phyloP scores from a whole-genome alignment of 768 basidiomycete genomes.

The Lentinula detonsa region DNA sequence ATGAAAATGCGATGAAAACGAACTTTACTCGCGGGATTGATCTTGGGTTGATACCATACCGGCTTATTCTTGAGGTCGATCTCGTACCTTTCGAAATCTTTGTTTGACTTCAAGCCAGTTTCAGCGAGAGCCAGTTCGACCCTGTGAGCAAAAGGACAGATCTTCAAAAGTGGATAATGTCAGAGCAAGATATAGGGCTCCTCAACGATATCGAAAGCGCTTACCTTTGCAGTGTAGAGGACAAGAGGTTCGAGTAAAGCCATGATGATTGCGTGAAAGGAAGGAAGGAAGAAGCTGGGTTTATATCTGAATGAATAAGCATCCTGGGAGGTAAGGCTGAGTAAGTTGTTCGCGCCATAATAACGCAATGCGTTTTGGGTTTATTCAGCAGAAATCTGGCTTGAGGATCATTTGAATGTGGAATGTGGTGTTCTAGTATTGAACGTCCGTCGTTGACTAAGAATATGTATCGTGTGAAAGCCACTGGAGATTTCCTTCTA shows the following conservation, averaged over 20 bases:
- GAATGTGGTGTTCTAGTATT: no score
- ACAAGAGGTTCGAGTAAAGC: conserved; percentile 5
- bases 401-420: no score
- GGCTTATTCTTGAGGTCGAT: conserved; percentile 7
- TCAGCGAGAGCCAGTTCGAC: conserved; percentile 5
- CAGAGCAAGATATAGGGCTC: not conserved
- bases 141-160: conserved; percentile 5
- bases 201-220: no score
- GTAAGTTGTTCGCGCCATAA: not conserved
- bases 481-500: no score
- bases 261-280: not conserved
- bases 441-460: no score
- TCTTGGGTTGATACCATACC: conserved; percentile 4
- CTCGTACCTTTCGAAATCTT: conserved; percentile 3
- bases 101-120: not conserved
- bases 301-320: not conserved
- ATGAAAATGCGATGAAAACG: not conserved
- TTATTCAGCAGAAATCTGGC: not conserved
- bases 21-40: conserved; percentile 5
- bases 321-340: not conserved
- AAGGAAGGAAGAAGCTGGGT: not conserved
- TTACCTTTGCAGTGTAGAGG: conserved; percentile 3
- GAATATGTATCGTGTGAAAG: no score
- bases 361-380: not conserved
- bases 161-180: not conserved